Conservation (phyloP, 106 monocot species). For the Hemerocallis citrina region DNA sequence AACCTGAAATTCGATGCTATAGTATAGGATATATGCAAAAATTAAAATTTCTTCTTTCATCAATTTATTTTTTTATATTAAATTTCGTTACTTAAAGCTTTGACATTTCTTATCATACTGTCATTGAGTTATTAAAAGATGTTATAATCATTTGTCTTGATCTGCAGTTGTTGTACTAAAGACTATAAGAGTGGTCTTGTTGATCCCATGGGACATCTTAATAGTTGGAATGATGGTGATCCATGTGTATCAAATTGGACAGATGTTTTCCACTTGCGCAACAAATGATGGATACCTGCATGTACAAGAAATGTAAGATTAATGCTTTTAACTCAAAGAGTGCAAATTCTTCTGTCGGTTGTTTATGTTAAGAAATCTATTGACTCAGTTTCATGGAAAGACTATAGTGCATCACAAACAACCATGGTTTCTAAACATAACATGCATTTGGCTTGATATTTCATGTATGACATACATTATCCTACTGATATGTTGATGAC, state of each 20-base stretch:
- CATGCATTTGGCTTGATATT: too few species aligned
- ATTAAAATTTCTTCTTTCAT: too few species aligned
- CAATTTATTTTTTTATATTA: neutral
- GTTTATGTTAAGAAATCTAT: too few species aligned
- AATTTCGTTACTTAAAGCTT: neutral
- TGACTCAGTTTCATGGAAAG: too few species aligned
- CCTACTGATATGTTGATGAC: too few species aligned
- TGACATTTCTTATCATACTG: neutral
- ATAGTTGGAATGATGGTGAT: conserved; percentile 50
- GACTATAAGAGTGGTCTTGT: conserved; percentile 29
- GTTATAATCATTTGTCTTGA: conserved; percentile 6
- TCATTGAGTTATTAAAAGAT: neutral
- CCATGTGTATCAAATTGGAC: conserved; percentile 58
- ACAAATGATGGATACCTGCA: conserved; percentile 36
- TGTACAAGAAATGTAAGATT: conserved; percentile 48
- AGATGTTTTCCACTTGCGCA: conserved; percentile 22
- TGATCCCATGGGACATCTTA: conserved; percentile 42
- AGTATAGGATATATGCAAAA: too few species aligned
- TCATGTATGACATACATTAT: too few species aligned
- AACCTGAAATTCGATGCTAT: too few species aligned
- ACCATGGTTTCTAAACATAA: too few species aligned
- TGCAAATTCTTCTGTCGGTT: too few species aligned
- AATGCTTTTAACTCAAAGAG: too few species aligned
- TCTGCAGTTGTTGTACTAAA: conserved; percentile 36
- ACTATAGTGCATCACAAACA: too few species aligned